phyloP scores from a whole-genome alignment of 352 stramenopile genomes.

The Lagenidium giganteum region DNA sequence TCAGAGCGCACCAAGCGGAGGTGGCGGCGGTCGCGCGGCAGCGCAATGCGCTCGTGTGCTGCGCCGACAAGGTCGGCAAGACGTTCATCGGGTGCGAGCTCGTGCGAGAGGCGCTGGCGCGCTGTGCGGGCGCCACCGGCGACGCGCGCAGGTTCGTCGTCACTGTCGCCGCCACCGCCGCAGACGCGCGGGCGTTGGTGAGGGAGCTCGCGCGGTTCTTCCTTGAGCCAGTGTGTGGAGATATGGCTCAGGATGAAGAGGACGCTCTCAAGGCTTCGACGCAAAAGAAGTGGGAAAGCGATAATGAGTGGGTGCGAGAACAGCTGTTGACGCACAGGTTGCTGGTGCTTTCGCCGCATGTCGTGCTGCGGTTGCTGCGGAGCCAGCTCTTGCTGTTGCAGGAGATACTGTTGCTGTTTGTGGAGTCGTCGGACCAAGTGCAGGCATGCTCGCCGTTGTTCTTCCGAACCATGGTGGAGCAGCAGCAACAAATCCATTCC shows the following conservation, averaged over 20 bases:
- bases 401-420: conserved; percentile 40
- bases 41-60: conserved; percentile 63
- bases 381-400: conserved; percentile 18
- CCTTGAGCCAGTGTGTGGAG: conserved; percentile 27
- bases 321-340: conserved; percentile 25
- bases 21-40: conserved; percentile 54
- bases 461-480: conserved; percentile 13
- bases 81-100: conserved; percentile 56
- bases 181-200: conserved; percentile 23
- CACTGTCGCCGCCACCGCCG: conserved; percentile 31
- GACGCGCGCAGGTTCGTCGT: conserved; percentile 15
- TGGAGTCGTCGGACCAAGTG: conserved; percentile 66
- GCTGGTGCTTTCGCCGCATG: conserved; percentile 38
- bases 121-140: background rate
- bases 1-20: conserved; percentile 66
- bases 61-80: conserved; percentile 53
- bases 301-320: conserved; percentile 8
- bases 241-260: conserved; percentile 2
- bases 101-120: conserved; percentile 30
- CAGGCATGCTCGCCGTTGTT: conserved; percentile 55
- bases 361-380: conserved; percentile 34
- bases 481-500: no score
- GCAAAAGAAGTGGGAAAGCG: conserved; percentile 16
- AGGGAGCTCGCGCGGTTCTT: conserved; percentile 40
- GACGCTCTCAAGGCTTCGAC: background rate